Evolutionary conservation across 2,329 filamentous ascomycete species (phyloP).

Genomic region (Chrysosporium queenslandicum): DNA sequence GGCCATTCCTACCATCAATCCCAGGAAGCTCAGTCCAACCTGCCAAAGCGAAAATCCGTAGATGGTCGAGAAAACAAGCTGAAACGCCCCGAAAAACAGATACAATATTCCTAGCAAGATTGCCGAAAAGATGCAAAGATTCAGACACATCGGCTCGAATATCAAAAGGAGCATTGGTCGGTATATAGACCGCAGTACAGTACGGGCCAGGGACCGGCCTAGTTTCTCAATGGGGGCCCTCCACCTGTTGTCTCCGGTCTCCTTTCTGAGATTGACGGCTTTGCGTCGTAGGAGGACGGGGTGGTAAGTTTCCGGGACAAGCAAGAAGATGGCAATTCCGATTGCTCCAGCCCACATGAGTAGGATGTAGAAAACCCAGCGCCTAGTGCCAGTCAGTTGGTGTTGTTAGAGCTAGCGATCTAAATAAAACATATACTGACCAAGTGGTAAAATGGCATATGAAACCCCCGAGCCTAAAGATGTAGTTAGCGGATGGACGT

Average conservation of each 20-base stretch:
- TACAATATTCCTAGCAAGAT: slow-evolving; percentile 82
- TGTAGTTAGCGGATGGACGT: not conserved
- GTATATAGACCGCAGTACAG: slow-evolving; percentile 50
- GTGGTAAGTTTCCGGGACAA: slow-evolving; percentile 82
- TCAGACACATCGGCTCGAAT: slow-evolving; percentile 75
- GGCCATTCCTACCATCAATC: slow-evolving; percentile 41
- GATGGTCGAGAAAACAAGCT: slow-evolving; percentile 62
- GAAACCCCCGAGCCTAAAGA: slow-evolving; percentile 54
- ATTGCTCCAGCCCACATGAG: slow-evolving; percentile 68
- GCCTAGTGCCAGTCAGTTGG: slow-evolving; percentile 30
- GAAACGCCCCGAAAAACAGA: slow-evolving; percentile 83
- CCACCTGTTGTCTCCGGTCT: slow-evolving; percentile 69
- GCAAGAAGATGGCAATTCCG: slow-evolving; percentile 53
- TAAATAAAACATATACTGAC: slow-evolving; percentile 26
- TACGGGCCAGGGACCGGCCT: slow-evolving; percentile 55
- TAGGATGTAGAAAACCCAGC: slow-evolving; percentile 76
- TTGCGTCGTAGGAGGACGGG: slow-evolving; percentile 59
- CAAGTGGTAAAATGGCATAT: slow-evolving; percentile 67
- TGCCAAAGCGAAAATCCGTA: slow-evolving; percentile 73
- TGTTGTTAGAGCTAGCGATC: not conserved
- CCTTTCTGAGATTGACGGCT: slow-evolving; percentile 57
- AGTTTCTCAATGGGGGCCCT: slow-evolving; percentile 65
- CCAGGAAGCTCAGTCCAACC: slow-evolving; percentile 65
- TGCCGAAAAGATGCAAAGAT: slow-evolving; percentile 71
- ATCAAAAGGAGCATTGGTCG: slow-evolving; percentile 67